Evolutionary conservation across 2,329 filamentous ascomycete species (phyloP).

Genomic region (Pleoardoris graminearum): DNA sequence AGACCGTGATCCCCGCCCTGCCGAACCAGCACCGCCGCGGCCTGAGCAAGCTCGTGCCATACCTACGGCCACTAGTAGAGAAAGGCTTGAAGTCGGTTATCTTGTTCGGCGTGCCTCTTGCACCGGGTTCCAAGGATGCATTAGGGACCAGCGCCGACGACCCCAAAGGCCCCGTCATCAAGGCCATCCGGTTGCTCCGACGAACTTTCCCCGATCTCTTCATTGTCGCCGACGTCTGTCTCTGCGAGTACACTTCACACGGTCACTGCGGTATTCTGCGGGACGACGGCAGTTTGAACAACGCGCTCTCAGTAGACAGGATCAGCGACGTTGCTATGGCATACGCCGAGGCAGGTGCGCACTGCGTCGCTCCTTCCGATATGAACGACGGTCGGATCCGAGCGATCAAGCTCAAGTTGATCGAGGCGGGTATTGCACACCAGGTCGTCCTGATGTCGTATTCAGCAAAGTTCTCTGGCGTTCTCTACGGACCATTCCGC

Average conservation of each 20-base stretch:
- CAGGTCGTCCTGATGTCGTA: conserved; percentile 95
- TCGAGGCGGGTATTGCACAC: conserved; percentile 91
- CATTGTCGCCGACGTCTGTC: conserved; percentile 89
- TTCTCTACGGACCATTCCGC: conserved; percentile 94
- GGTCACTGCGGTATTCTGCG: conserved; percentile 96
- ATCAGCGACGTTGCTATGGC: conserved; percentile 97
- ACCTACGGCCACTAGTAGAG: conserved; percentile 81
- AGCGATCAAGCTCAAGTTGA: conserved; percentile 96
- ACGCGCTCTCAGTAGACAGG: conserved; percentile 87
- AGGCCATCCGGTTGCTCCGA: conserved; percentile 79
- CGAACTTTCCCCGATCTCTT: conserved; percentile 87
- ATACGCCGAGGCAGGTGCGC: conserved; percentile 92
- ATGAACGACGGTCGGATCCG: conserved; percentile 99
- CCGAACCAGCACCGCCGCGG: conserved; percentile 89
- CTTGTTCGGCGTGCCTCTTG: conserved; percentile 89
- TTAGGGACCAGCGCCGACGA: conserved; percentile 92
- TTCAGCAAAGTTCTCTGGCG: conserved; percentile 95
- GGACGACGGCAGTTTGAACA: conserved; percentile 91
- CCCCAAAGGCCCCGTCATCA: conserved; percentile 88
- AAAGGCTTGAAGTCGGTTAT: conserved; percentile 94
- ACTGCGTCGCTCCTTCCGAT: conserved; percentile 95
- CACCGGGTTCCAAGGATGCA: conserved; percentile 80
- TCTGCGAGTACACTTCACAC: conserved; percentile 98
- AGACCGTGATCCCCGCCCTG: conserved; percentile 85
- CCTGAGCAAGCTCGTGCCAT: conserved; percentile 80